A percentile compares a stretch with the other conserved stretches of the same genome.
Evolutionary conservation across 2,329 filamentous ascomycete genomes (phyloP).

Genomic region (Fusarium sp.): DNA sequence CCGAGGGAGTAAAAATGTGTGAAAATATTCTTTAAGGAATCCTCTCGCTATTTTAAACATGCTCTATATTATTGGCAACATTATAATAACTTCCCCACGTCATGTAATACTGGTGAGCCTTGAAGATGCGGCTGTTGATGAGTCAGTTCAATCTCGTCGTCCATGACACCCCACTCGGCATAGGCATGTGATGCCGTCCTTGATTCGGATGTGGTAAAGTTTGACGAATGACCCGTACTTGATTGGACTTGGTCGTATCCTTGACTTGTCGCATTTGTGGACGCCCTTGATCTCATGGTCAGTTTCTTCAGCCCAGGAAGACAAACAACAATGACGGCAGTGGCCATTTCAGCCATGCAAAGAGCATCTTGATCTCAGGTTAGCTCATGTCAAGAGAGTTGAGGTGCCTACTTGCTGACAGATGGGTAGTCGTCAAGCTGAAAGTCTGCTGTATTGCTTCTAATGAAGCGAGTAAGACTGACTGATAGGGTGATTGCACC

Average conservation of each 20-base stretch:
- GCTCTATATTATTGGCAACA: not conserved
- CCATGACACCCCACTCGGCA: conserved; percentile 17
- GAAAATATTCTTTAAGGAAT: accelerated
- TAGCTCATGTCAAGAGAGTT: not conserved
- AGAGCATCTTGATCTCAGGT: not conserved
- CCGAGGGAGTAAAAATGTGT: not conserved
- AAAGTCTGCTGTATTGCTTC: not conserved
- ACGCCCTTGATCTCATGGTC: not conserved
- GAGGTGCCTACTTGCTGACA: not conserved
- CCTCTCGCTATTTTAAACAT: not conserved
- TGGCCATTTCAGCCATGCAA: conserved; percentile 19
- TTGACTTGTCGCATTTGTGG: not conserved
- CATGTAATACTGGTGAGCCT: not conserved
- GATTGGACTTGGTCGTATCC: not conserved
- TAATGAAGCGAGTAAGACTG: conserved; percentile 2
- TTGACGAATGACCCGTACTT: not conserved
- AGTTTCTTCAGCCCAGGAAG: conserved; percentile 19
- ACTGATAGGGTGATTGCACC: conserved; percentile 11
- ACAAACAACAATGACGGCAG: conserved; percentile 8
- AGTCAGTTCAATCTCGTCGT: conserved; percentile 14
- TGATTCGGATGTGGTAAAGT: not conserved
- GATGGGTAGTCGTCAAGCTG: conserved; percentile 7
- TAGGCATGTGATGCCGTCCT: not conserved
- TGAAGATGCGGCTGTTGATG: accelerated
- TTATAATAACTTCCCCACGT: not conserved